Base-by-base conservation (phyloP, 2,329 filamentous ascomycete species). In the Ophiostoma australiae region DNA sequence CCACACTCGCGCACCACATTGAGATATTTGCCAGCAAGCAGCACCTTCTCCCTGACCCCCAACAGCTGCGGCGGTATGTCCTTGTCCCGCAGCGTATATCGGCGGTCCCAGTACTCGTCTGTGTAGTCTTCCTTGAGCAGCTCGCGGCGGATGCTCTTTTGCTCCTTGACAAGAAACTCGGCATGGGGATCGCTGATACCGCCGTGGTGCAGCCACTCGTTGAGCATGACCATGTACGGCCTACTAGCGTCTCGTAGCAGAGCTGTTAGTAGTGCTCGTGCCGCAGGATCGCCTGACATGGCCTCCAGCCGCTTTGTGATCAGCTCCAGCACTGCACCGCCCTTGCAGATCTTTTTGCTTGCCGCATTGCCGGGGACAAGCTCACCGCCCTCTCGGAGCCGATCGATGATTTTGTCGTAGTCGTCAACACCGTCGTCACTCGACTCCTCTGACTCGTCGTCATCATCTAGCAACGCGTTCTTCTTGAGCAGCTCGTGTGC, bases 81-180 rank as follows among this genome's bases (percentile, higher is more conserved):
- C 68, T 92, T 89, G 73, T 97, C 93, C 72, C 95, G 90, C 73
- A 99, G 91, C 4, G 95, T 98, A 78, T 99, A 99, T 74, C 95
- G 87, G 77, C 97, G 93, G 79, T 99, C 95, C 95, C 95, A 99
- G 80, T 99, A 99, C 77, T 99, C 95, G 79, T 99, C 95, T 0
- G 94, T 99, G 77, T 98, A 99, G 79, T 99, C 95, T 78, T 97
- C 90, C 77, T 98, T 93, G 2, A 99, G 83, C 72, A 92, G 87
- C 78, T 98, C 95, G 58, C 95, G 88, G 72, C 91, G 90, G 76
- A 99, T 97, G 77, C 94, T 97, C 80, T 94, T 96, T 76, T 97
- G 93, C 79, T 98, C 95, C 77, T 96, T 96, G 77, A 99, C 90
- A 70, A 99, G 82, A 75, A 99, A 99, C 79, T 99, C 95, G 1